Evolutionary conservation across 345 rosid species (phyloP), one percentile per base, ranked within the genome.

Genomic region (Gossypium mustelinum): DNA sequence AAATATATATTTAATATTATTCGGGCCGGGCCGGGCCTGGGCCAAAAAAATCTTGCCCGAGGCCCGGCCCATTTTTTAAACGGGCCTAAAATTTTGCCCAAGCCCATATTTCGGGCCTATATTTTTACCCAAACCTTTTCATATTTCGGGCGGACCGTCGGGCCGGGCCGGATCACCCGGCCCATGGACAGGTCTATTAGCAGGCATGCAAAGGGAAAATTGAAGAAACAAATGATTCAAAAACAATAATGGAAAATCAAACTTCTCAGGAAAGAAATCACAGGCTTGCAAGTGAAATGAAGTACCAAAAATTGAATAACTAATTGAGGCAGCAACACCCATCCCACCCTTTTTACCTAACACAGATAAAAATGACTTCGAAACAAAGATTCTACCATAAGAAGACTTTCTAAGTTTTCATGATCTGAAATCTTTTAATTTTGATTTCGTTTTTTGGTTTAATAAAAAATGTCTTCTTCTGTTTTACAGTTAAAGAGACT

Each of bases 291-390:
- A 55, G 62, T 27, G 67, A 74, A 73, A 68, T 64, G n/a, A 39
- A 25, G 18, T n/a, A 51, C 50, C 51, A 12, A 56, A 58, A 63
- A 14, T 25, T 27, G 68, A 39, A 67, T 65, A 72, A 62, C 4
- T 68, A 57, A 18, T 25, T 13, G 27, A 80, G 34, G 70, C 54
- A 66, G 18, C 61, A 65, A 20, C 71, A 11, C 54, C 54, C 52
- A 9, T 45, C 66, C 51, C 51, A 10, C 45, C 70, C 68, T n/a
- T 50, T 11, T 56, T 72, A 75, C 79, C 81, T 72, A 76, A 76
- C 80, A 69, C 74, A 69, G 50, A 66, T 50, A 41, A 68, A 58
- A n/a, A 72, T 34, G 27, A 14, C 73, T 72, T 80, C 61, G 41
- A 11, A 61, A 60, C 60, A 72, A 75, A 70, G 73, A 50, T 69